Percentiles rank a stretch among this genome's conserved stretches.
These are phyloP conservation scores for Penicillium brevicompactum DNA, from an alignment of 2,329 filamentous ascomycete genomes.

Conservation along the genomic window DNA sequence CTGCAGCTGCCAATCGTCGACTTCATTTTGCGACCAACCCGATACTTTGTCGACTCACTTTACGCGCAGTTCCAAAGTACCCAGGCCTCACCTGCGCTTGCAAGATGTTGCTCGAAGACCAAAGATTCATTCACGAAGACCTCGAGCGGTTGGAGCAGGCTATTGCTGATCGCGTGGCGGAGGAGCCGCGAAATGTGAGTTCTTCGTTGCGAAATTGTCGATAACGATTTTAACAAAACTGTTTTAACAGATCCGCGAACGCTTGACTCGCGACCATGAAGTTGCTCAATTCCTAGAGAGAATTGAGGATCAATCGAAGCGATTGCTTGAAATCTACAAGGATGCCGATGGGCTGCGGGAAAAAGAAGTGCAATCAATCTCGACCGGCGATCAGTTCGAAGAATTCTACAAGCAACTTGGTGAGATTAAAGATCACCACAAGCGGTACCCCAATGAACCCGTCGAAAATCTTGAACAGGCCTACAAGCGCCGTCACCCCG, in stretches of 20 bases:
- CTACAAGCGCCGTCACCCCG: slow-evolving; percentile 72
- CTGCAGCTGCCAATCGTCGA: slow-evolving; percentile 21
- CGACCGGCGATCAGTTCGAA: slow-evolving; percentile 82
- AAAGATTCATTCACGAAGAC: slow-evolving; percentile 93
- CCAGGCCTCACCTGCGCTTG: background rate
- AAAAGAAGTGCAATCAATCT: slow-evolving; percentile 80
- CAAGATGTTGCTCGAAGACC: slow-evolving; percentile 83
- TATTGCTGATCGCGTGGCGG: slow-evolving; percentile 81
- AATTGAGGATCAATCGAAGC: slow-evolving; percentile 81
- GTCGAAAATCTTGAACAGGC: slow-evolving; percentile 93
- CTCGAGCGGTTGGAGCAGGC: slow-evolving; percentile 94
- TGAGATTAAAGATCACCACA: slow-evolving; percentile 83
- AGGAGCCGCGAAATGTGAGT: slow-evolving; percentile 84
- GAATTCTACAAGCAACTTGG: slow-evolving; percentile 86
- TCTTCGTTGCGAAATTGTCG: slow-evolving; percentile 3
- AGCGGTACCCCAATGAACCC: slow-evolving; percentile 88
- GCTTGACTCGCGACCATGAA: slow-evolving; percentile 88
- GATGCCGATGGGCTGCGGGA: slow-evolving; percentile 72
- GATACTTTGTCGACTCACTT: slow-evolving; percentile 4
- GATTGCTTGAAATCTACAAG: slow-evolving; percentile 80
- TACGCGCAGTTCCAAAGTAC: background rate
- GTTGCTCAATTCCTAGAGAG: slow-evolving; percentile 82
- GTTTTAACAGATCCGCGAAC: slow-evolving; percentile 75
- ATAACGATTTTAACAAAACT: slow-evolving; percentile 19
- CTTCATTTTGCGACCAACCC: slow-evolving; percentile 8